phyloP scores from a whole-genome alignment of 2,329 filamentous ascomycete genomes.

The Aureobasidium subglaciale region DNA sequence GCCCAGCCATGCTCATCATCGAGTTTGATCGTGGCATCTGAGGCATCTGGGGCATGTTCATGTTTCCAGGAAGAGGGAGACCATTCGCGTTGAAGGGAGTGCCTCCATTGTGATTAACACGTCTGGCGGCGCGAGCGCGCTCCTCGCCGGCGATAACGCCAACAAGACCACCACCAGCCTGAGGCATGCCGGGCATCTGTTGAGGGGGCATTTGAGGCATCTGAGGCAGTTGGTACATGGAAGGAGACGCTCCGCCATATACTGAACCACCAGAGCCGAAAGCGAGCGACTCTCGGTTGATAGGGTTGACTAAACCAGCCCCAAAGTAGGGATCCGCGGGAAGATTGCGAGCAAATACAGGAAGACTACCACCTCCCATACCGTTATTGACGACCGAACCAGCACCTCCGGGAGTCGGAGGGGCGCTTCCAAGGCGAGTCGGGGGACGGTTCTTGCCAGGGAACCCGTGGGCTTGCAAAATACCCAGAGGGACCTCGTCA shows the following conservation, averaged over 20 bases:
- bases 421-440: slow-evolving; percentile 53
- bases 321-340: slow-evolving; percentile 82
- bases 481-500: slow-evolving; percentile 79
- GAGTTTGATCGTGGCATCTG: slow-evolving; percentile 28
- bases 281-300: slow-evolving; percentile 67
- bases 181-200: slow-evolving; percentile 13
- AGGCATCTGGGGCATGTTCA: slow-evolving; percentile 22
- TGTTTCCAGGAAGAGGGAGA: slow-evolving; percentile 26
- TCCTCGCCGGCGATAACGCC: slow-evolving; percentile 85
- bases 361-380: slow-evolving; percentile 47
- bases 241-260: slow-evolving; percentile 25
- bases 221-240: slow-evolving; percentile 9
- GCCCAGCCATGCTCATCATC: slow-evolving; percentile 25
- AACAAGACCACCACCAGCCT: slow-evolving; percentile 59
- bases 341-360: slow-evolving; percentile 74
- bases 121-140: slow-evolving; percentile 65
- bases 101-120: slow-evolving; percentile 56
- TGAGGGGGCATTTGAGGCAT: slow-evolving; percentile 5
- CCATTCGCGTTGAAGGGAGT: slow-evolving; percentile 15
- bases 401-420: slow-evolving; percentile 42
- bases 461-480: slow-evolving; percentile 83
- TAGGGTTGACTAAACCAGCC: slow-evolving; percentile 64
- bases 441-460: slow-evolving; percentile 71
- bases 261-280: slow-evolving; percentile 40
- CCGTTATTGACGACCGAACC: slow-evolving; percentile 39